Base-by-base conservation (phyloP, 148 eudicot species). In the Rhododendron mucronatum region DNA sequence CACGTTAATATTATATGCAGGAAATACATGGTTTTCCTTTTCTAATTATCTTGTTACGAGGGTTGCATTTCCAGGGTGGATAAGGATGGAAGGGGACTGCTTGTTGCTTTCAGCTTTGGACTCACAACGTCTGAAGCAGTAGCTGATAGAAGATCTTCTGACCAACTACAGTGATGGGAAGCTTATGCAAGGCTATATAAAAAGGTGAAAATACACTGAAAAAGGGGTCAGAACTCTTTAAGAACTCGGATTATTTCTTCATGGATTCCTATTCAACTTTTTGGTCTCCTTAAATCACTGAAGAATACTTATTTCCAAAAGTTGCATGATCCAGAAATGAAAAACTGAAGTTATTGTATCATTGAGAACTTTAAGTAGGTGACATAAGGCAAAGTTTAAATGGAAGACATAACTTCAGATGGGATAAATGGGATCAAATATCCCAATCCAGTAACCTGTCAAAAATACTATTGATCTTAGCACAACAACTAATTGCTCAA, bases 21-120 rank as follows among this genome's bases (percentile, higher is more conserved):
- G 80, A 51, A 10, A 23, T 63, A 44, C 65, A 51, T 28, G 30
- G 21, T 57, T 78, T 14, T 63, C 39, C 33, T 88, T 86, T 71
- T 10, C n/a, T 59, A 50, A 85, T 37, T 61, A 59, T 85, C 79
- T 61, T 41, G 5, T 80, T 84, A 65, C 73, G 41, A 73, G 87
- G 81, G 76, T 86, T 84, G 65, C 51, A 73, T 61, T 80, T 94
- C 85, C 98, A 96, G 99, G 84, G 93, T 95, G 45, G 94, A 93
- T 47, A 91, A 96, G 59, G 94, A 89, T 89, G 99, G 95, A 82
- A 95, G 88, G 89, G 96, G 94, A 84, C 90, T 96, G 87, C 98
- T 95, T 88, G 96, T 96, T 89, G 99, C 98, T 88, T 98, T 93
- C 84, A 92, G 98, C 87, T 96, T 94, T 91, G 96, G 92, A 21